phyloP scores from a whole-genome alignment of 257 asterid species.

The Schizonepeta tenuifolia region DNA sequence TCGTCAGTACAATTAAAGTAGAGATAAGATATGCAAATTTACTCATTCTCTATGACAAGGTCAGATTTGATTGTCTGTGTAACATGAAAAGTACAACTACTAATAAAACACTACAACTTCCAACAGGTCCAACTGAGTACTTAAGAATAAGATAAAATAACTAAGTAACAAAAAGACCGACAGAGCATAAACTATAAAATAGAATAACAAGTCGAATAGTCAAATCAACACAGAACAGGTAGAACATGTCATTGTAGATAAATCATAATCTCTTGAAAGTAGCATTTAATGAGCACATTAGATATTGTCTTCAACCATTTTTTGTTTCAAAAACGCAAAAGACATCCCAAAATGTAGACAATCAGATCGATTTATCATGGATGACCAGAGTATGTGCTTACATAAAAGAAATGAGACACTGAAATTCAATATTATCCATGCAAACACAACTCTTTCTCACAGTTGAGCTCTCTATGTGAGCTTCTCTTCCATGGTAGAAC shows the following conservation, averaged over 20 bases:
- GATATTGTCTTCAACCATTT: not conserved
- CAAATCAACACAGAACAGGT: not conserved
- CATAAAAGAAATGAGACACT: not conserved
- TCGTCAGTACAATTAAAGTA: not conserved
- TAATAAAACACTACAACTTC: not conserved
- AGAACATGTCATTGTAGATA: not conserved
- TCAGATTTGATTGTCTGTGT: not conserved
- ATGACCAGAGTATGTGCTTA: not conserved
- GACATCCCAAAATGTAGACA: constrained; percentile 6
- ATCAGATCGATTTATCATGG: not conserved
- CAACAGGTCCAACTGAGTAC: not conserved
- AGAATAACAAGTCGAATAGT: not conserved
- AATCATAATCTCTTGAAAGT: constrained; percentile 2
- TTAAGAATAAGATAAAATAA: not conserved
- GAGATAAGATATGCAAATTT: not conserved
- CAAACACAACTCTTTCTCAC: not conserved
- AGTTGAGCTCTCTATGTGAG: not conserved
- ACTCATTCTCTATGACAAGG: not conserved
- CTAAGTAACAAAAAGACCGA: not conserved
- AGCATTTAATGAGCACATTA: constrained; percentile 3
- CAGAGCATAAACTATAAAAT: not conserved
- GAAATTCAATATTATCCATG: constrained; percentile 14
- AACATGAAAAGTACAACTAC: not conserved
- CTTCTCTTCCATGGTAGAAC: not conserved
- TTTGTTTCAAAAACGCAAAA: not conserved